Base-by-base conservation (phyloP, 2,329 filamentous ascomycete genomes). In the Venturia asperata region DNA sequence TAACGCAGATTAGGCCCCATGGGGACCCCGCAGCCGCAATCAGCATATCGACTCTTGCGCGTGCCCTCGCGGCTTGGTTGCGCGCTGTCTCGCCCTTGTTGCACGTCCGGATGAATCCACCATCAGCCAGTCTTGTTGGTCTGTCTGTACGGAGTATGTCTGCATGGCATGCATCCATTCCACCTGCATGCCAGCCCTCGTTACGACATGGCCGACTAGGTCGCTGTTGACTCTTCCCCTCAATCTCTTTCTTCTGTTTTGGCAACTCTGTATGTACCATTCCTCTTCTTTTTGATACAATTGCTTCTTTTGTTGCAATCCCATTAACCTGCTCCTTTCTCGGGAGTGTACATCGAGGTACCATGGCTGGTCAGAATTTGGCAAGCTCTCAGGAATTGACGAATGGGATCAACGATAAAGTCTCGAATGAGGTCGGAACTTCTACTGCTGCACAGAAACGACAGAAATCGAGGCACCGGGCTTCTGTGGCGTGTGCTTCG, bases 401-500 rank as follows among this genome's bases (percentile, higher is more conserved):
- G 27, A 37, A 19, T 34, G 41, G 49, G 21, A 27, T 30, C 9
- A 41, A 49, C 10, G 56, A 66, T 19, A 52, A 58, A 49, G n/a
- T 37, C 34, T 13, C 17, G 17, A 61, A 45, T 19, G 63, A 64
- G 47, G n/a, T 58, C 27, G 21, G 19, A 45, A 30, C 56, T 21
- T 24, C 37, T 47, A 34, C 64, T 45, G 27, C 52, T 19, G 30
- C 43, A 2, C 64, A 11, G 67, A 71, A 30, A 72, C 72, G 64
- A 66, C 69, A 71, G 45, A 74, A 74, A 61, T 72, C 73, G 24
- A 70, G 75, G 52, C 74, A 76, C 60, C 72, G 82, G 65, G 82
- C 82, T 37, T 83, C 81, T 2, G 79, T 84, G 65, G 82, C 82
- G 11, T 85, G 82, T 71, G 80, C 80, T 3, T 80, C 81, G 5